phyloP scores from a whole-genome alignment of 2,329 filamentous ascomycete genomes.

The Diaporthe destruens region DNA sequence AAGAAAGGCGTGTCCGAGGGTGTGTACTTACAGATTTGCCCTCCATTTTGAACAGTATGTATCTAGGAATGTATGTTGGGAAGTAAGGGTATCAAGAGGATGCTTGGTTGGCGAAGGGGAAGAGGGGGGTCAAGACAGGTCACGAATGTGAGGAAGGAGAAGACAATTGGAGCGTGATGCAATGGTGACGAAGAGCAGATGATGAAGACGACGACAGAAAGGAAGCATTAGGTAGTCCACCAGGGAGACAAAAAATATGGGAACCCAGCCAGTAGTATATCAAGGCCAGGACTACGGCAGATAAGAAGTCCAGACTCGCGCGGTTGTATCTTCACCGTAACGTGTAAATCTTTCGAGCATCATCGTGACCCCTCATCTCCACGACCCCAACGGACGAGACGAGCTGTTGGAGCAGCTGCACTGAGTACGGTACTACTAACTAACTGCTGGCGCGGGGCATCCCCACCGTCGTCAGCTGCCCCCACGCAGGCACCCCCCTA shows the following conservation, averaged over 20 bases:
- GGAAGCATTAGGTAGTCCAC: constrained; percentile 3
- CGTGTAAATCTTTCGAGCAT: constrained; percentile 19
- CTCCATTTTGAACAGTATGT: constrained; percentile 41
- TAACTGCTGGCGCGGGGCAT: constrained; percentile 18
- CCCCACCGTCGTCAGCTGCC: constrained; percentile 2
- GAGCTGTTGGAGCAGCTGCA: not conserved
- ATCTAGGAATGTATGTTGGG: constrained; percentile 9
- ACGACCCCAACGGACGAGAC: constrained; percentile 1
- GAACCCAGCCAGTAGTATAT: not conserved
- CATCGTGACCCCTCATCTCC: constrained; percentile 25
- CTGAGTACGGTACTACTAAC: not conserved
- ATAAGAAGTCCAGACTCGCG: constrained; percentile 4
- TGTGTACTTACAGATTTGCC: constrained; percentile 48
- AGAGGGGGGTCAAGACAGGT: not conserved
- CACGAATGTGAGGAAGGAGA: not conserved
- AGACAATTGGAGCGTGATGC: constrained; percentile 19
- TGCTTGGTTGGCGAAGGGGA: not conserved
- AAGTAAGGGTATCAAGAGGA: constrained; percentile 20
- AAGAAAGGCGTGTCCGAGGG: not conserved
- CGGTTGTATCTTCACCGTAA: constrained; percentile 20
- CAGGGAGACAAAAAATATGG: not conserved
- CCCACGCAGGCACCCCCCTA: not conserved
- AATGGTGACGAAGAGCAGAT: constrained; percentile 22
- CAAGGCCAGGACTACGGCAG: not conserved
- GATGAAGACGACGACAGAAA: not conserved